Base-by-base conservation (phyloP, 106 monocot genomes). In the Dactylorhiza incarnata region DNA sequence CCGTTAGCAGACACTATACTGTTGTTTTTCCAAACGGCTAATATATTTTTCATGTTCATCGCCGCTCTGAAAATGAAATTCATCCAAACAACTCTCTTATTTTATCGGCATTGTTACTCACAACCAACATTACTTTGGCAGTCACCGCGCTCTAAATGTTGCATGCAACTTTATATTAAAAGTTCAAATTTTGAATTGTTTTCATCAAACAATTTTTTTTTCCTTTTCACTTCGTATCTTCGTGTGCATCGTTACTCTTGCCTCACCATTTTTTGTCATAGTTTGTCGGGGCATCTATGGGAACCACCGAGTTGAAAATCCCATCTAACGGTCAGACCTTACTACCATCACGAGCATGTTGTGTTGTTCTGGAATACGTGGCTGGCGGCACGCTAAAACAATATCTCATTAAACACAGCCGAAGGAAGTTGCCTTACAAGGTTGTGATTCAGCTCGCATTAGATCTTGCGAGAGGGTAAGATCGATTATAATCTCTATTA, bases 231-330 rank as follows among this genome's bases (percentile, higher is more conserved):
- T 63, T 17, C 25, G 25, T 22, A 26, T 63, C 24, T 63, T 23
- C 10, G 24, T 10, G 4, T 24, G 6, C 10, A 26, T 25, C 9
- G 7, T 63, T 24, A 23, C 3, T 22, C 63, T 45, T 52, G 13
- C 52, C 15, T 15, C 68, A 3, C 16, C 16, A 43, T 37, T 68
- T 43, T 45, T 68, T 45, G 44, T 68, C 44, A 46, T 79, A 88
- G 94, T 94, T 94, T 85, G 75, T 94, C 68, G 94, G 91, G 49
- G 94, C 91, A 51, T 86, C 94, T 51, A 91, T 94, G 94, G 91
- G 90, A 48, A 86, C 86, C 14, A 25, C 88, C 48, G 85, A 91
- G 11, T 80, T 94, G 19, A 90, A 82, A 78, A 88, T 93, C 69
- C 93, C 89, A 20, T 72, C 76, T 63, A 73, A 48, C 50, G 54